Conservation (phyloP, 148 eudicot species). For the Linanthus parryae region DNA sequence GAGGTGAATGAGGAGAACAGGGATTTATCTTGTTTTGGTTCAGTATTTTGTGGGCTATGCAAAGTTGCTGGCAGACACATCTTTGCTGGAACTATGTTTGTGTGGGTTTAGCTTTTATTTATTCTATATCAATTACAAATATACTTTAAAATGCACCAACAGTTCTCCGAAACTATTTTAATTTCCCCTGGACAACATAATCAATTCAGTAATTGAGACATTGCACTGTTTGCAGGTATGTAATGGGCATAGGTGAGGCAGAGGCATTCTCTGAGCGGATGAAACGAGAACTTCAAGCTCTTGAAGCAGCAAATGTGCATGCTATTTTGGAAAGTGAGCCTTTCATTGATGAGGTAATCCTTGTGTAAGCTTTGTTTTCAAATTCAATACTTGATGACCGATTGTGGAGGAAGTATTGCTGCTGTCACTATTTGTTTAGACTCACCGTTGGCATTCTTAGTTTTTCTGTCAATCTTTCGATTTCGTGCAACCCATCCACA, state of each 20-base stretch:
- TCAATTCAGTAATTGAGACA: slow-evolving; percentile 5
- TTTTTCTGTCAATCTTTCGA: no score
- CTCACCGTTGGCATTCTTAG: no score
- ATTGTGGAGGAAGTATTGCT: no score
- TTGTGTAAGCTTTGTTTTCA: neutral
- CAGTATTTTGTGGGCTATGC: neutral
- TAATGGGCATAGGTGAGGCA: slow-evolving; percentile 98
- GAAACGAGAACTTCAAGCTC: slow-evolving; percentile 94
- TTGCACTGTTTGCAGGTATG: slow-evolving; percentile 55
- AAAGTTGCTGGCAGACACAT: neutral
- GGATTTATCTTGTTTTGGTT: no score
- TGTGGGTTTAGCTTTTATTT: neutral
- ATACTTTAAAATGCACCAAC: neutral
- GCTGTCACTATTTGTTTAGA: no score
- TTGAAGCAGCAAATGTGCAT: slow-evolving; percentile 99
- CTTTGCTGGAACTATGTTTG: neutral
- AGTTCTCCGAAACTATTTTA: neutral
- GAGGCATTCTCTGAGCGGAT: slow-evolving; percentile 97
- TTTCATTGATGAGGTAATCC: slow-evolving; percentile 73
- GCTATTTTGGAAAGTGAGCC: slow-evolving; percentile 89
- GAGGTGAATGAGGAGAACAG: no score
- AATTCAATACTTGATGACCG: no score
- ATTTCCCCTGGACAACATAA: neutral
- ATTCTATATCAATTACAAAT: neutral
- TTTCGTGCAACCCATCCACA: no score